Evolutionary conservation across 805 yeast species (phyloP).

Genomic region (Wickerhamia fluorescens): DNA sequence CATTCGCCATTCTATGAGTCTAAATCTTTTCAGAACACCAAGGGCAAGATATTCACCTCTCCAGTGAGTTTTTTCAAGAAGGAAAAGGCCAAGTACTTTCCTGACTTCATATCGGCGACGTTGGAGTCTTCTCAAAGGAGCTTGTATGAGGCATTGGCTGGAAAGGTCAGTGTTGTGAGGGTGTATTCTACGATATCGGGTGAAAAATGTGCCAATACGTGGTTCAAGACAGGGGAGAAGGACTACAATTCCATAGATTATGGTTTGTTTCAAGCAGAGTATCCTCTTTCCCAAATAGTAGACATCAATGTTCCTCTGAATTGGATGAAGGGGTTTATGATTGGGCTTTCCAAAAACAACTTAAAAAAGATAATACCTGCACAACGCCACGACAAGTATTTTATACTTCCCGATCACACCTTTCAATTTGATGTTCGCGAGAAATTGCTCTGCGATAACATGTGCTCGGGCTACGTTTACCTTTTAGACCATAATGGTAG

Average conservation of each 20-base stretch:
- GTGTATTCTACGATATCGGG: conserved; percentile 66
- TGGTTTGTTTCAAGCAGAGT: conserved; percentile 28
- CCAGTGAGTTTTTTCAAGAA: conserved; percentile 74
- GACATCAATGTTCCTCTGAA: conserved; percentile 75
- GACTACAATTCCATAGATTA: conserved; percentile 36
- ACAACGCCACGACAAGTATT: conserved; percentile 49
- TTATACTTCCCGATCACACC: conserved; percentile 55
- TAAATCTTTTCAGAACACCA: conserved; percentile 53
- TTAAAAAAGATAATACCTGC: conserved; percentile 40
- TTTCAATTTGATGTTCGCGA: conserved; percentile 53
- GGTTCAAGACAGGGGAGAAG: conserved; percentile 41
- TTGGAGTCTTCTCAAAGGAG: conserved; percentile 32
- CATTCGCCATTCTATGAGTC: conserved; percentile 40
- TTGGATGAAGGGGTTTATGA: conserved; percentile 53
- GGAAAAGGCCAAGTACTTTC: conserved; percentile 73
- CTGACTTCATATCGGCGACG: conserved; percentile 61
- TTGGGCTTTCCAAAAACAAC: conserved; percentile 40
- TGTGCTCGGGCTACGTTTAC: conserved; percentile 77
- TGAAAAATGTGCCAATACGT: conserved; percentile 55
- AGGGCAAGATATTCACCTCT: conserved; percentile 78
- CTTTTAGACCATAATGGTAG: conserved; percentile 66
- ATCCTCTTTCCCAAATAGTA: conserved; percentile 59
- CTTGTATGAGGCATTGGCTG: conserved; percentile 32
- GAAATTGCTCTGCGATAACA: conserved; percentile 58
- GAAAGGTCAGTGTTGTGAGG: conserved; percentile 57